Evolutionary conservation across 257 asterid genomes (phyloP), one percentile per base, ranked within the genome.

Genomic region (Primulina tabacum): DNA sequence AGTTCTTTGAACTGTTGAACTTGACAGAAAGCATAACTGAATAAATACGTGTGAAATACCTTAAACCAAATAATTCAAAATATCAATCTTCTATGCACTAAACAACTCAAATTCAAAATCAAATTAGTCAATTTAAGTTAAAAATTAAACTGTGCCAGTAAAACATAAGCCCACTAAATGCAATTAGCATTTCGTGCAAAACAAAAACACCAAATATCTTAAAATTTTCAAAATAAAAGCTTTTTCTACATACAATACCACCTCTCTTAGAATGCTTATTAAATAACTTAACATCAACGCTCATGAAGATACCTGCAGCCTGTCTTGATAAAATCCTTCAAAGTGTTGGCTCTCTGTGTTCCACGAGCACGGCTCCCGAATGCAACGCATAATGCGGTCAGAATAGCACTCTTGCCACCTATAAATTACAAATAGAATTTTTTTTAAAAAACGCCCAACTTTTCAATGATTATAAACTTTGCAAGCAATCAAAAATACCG

Each of bases 371-470:
- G 94, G 80, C 95, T 80, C 57, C 99, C 99, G 59, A 93, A 93
- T 12, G 96, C 99, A 71, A 93, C 88, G 24, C 96, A 86, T 64
- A 90, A 77, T 12, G 99, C 99, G 62, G 99, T 90, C 60, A 90
- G 77, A 68, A 93, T 90, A 9, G 99, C 99, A 72, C 99, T 90
- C 75, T 93, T 93, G 73, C 97, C 99, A 74, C 98, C 98, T 92
- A 67, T 26, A 75, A 12, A 56, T 8, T 21, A 43, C 47, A 38
- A 38, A 43, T 2, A 11, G 2, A 17, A 37, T 32, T 29, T 18
- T 21, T 29, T 18, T 21, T n/a, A n/a, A 50, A 14, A 18, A 4
- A 2, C 34, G 53, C 64, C 7, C 40, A 56, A 56, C 2, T 35
- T 8, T 12, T 43, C 53, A 12, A 38, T 38, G 47, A 38, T 9